These are phyloP conservation scores for Lepidium sativum DNA, from an alignment of 345 rosid genomes.

Conservation along the genomic window DNA sequence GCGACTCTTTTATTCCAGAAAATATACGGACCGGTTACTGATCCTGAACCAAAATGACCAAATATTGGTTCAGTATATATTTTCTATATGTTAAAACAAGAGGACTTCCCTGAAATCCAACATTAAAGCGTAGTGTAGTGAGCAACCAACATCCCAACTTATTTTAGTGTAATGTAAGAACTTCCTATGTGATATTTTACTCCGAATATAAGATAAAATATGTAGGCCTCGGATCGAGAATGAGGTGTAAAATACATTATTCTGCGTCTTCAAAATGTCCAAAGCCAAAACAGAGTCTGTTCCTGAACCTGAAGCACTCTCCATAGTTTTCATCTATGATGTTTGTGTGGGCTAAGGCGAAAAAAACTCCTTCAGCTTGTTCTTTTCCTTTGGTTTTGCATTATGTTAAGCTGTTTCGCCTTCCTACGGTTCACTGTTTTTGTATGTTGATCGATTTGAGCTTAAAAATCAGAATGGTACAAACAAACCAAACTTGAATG, in stretches of 20 bases:
- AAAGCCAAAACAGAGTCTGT: neutral
- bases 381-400: neutral
- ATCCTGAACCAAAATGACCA: no score
- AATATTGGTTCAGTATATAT: neutral
- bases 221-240: neutral
- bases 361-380: neutral
- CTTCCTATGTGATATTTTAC: neutral
- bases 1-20: neutral
- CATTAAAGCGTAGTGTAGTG: neutral
- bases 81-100: neutral
- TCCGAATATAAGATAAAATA: neutral
- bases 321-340: neutral
- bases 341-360: neutral
- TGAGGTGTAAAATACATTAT: neutral
- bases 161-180: neutral
- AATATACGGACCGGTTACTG: no score
- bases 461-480: constrained; percentile 77
- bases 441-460: neutral
- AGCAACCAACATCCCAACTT: neutral
- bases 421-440: neutral
- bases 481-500: constrained; percentile 83
- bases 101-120: neutral
- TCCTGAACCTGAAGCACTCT: neutral
- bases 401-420: neutral
- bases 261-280: neutral